Base-by-base conservation (phyloP, 208 protist species). In the Acanthamoeba healyi region DNA sequence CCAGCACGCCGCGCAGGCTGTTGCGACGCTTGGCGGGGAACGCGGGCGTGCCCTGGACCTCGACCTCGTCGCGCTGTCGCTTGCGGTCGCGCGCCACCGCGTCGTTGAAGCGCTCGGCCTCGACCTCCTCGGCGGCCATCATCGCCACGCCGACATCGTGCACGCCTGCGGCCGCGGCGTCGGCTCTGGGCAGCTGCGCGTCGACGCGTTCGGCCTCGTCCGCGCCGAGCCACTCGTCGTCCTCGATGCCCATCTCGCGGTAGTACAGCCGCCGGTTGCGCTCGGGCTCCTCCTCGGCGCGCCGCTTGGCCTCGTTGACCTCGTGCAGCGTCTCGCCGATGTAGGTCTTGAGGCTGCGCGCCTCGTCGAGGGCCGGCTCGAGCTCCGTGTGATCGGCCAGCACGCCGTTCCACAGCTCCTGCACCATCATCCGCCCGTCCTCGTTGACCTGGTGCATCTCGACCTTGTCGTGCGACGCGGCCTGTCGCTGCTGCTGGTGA, bases 331-430 rank as follows among this genome's bases (percentile, higher is more conserved):
- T 40, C 32, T 74, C 65, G 65, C 65, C 65, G 9, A 74, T 17
- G 65, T 42, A 74, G 32, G 29, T 26, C 65, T 74, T 74, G 65
- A 74, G 65, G 32, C 65, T 74, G 65, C 65, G 65, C 65, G 65
- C 65, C 65, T 74, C 65, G 65, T 74, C 65, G 32, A 74, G 65
- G 32, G 65, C 65, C 65, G 65, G 34, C 32, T 40, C 65, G 29
- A 74, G 65, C 65, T 34, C 29, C 14, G 32, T 7, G 29, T 40
- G 29, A 14, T 74, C 34, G 65, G 0, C 32, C 26, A 74, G 26
- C 29, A 40, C 32, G n/a, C 65, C 65, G 65, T 19, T 40, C 32
- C 22, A 42, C 65, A 42, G 15, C 65, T 74, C 65, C 29, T 74
- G 29, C 22, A 74, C 65, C 29, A 42, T 32, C 65, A 74, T 74